Evolutionary conservation across 2,329 filamentous ascomycete genomes (phyloP), one percentile per base, ranked within the genome.

Genomic region (Colletotrichum lindemuthianum): DNA sequence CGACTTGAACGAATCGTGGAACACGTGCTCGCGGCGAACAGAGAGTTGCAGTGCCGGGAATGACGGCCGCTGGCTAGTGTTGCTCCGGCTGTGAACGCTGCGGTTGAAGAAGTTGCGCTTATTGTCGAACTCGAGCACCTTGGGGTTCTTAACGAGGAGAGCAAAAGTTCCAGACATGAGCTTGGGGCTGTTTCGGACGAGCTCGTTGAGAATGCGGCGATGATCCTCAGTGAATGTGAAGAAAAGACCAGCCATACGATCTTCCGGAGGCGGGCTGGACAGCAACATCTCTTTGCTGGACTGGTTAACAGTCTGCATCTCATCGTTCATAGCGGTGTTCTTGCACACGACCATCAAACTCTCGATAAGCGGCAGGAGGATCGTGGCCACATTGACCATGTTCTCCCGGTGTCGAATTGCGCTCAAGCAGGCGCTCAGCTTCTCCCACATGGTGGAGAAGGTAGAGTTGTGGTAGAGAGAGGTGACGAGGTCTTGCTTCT

Each of bases 281-380:
- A 92, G 79, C 34, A 88, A 81, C 73, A 91, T 84, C 59, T 93
- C 90, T 72, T 89, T 90, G 67, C 76, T 79, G 49, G 77, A 59
- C 76, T 84, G 73, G 71, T 71, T 71, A 69, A 82, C 72, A 61
- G 77, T 69, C 34, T 71, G 70, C 2, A 84, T 78, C 33, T 88
- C 80, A 66, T 96, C 92, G 72, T 89, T 90, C 58, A 93, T 82
- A 2, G 93, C 91, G 8, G 93, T 97, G 77, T 98, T 98, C 83
- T 98, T 99, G 86, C 96, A 99, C 34, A 99, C 94, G 57, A 99
- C 96, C 96, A 99, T 99, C 67, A 99, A 83, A 6, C 94, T 93
- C 77, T 99, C 96, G 66, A 99, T 97, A 36, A 99, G 82, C 36
- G 96, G 96, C 40, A 98, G 83, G 33, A 99, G 85, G 68, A 98